Evolutionary conservation across 805 yeast species (phyloP).

Genomic region (Saccharomyces paradoxus): DNA sequence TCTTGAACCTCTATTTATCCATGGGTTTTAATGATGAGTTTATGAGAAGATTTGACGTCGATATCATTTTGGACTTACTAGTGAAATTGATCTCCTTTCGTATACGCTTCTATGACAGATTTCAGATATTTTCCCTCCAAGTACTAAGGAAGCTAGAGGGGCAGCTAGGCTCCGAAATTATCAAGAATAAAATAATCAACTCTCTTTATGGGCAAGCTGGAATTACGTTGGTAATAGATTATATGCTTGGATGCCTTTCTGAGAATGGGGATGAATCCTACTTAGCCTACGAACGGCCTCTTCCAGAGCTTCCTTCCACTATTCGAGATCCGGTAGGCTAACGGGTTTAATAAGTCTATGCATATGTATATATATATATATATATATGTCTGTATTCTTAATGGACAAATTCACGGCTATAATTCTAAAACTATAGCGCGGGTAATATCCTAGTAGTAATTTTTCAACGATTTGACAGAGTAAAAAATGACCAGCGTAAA

Average conservation of each 20-base stretch:
- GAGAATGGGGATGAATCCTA: background rate
- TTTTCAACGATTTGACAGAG: background rate
- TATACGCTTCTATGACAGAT: conserved; percentile 56
- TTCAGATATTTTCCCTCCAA: conserved; percentile 36
- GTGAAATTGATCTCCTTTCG: conserved; percentile 53
- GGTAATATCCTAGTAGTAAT: background rate
- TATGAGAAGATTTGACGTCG: conserved; percentile 23
- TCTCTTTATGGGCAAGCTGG: conserved; percentile 17
- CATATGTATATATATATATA: background rate
- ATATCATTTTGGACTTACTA: conserved; percentile 36
- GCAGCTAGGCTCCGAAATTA: conserved; percentile 10
- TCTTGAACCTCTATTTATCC: conserved; percentile 37
- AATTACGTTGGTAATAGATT: conserved; percentile 14
- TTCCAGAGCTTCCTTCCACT: background rate
- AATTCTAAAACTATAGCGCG: background rate
- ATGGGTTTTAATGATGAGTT: conserved; percentile 1
- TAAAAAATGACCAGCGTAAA: background rate
- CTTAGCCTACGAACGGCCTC: background rate
- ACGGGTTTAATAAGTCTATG: background rate
- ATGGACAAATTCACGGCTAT: background rate
- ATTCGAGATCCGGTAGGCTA: background rate
- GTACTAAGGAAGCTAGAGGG: conserved; percentile 36
- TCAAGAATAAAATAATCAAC: conserved; percentile 16
- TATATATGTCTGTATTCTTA: background rate
- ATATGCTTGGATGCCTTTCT: conserved; percentile 12